These are phyloP conservation scores for Russula emetica DNA, from an alignment of 768 basidiomycete species.

Conservation along the genomic window DNA sequence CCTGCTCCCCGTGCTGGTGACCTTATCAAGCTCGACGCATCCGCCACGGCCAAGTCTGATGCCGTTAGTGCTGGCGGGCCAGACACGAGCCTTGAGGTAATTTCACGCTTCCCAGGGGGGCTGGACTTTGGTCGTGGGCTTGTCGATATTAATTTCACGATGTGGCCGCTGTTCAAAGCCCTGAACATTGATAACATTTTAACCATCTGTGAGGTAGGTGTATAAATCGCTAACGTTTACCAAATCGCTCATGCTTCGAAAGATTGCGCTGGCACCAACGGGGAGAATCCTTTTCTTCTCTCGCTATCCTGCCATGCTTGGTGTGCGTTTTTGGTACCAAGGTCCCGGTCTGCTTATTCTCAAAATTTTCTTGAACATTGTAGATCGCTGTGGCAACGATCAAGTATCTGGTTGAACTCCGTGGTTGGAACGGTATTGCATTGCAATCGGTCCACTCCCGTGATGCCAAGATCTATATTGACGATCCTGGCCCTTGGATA, in stretches of 20 bases:
- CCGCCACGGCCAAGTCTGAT: conserved; percentile 51
- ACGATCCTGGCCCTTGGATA: conserved; percentile 97
- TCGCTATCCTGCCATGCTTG: conserved; percentile 86
- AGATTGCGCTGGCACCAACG: conserved; percentile 85
- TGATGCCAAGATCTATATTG: conserved; percentile 89
- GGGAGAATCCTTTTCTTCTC: conserved; percentile 87
- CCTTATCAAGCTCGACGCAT: conserved; percentile 80
- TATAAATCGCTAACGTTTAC: not conserved
- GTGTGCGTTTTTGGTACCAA: conserved; percentile 42
- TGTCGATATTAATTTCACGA: conserved; percentile 91
- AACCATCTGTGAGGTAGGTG: conserved; percentile 78
- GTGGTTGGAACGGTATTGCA: conserved; percentile 90
- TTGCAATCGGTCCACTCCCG: conserved; percentile 79
- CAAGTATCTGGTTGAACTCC: conserved; percentile 86
- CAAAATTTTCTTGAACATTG: conserved; percentile 2
- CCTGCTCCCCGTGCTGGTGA: conserved; percentile 86
- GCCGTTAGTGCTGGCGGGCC: conserved; percentile 33
- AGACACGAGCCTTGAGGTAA: conserved; percentile 66
- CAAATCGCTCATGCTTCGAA: not conserved
- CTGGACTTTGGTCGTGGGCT: conserved; percentile 88
- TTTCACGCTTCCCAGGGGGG: conserved; percentile 88
- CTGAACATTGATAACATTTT: conserved; percentile 91
- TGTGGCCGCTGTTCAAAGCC: conserved; percentile 95
- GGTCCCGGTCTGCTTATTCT: not conserved
- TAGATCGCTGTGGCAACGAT: conserved; percentile 86